Evolutionary conservation across 2,329 filamentous ascomycete species (phyloP).

Genomic region (Westerdykella ornata): DNA sequence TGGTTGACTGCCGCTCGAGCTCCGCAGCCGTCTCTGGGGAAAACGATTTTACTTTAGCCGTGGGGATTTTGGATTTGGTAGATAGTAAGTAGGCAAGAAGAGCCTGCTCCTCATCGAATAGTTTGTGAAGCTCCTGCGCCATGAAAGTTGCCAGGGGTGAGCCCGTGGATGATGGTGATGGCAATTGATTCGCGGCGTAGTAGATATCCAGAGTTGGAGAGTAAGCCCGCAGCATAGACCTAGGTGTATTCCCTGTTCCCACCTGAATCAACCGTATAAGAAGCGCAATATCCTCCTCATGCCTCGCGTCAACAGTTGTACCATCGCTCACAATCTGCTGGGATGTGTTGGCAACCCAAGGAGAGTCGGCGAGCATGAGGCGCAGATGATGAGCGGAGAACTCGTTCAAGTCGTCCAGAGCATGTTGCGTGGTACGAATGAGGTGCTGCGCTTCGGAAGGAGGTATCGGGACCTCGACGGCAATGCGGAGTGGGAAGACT

Average conservation of each 20-base stretch:
- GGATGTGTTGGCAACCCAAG: constrained; percentile 26
- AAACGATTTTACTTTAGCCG: constrained; percentile 47
- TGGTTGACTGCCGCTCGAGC: constrained; percentile 63
- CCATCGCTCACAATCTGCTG: constrained; percentile 28
- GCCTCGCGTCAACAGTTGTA: constrained; percentile 19
- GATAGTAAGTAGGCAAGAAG: constrained; percentile 54
- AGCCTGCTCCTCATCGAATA: constrained; percentile 84
- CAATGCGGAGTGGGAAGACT: constrained; percentile 79
- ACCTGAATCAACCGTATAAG: constrained; percentile 64
- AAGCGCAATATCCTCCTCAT: constrained; percentile 53
- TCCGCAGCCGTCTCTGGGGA: constrained; percentile 42
- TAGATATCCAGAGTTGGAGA: constrained; percentile 67
- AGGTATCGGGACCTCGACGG: constrained; percentile 64
- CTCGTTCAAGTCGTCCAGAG: constrained; percentile 78
- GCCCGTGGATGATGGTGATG: constrained; percentile 61
- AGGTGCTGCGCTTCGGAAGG: constrained; percentile 64
- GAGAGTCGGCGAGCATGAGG: constrained; percentile 51
- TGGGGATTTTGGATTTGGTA: constrained; percentile 38
- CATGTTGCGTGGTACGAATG: constrained; percentile 73
- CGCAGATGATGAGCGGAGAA: constrained; percentile 79
- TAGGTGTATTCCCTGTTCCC: constrained; percentile 46
- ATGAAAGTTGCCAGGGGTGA: constrained; percentile 70
- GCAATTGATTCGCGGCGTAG: constrained; percentile 64
- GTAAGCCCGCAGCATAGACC: constrained; percentile 61
- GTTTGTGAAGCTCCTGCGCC: constrained; percentile 65